Percentiles rank a stretch among this genome's conserved stretches.
These are phyloP conservation scores for Pilatotrama ljubarskyi DNA, from an alignment of 768 basidiomycete genomes.

Conservation along the genomic window DNA sequence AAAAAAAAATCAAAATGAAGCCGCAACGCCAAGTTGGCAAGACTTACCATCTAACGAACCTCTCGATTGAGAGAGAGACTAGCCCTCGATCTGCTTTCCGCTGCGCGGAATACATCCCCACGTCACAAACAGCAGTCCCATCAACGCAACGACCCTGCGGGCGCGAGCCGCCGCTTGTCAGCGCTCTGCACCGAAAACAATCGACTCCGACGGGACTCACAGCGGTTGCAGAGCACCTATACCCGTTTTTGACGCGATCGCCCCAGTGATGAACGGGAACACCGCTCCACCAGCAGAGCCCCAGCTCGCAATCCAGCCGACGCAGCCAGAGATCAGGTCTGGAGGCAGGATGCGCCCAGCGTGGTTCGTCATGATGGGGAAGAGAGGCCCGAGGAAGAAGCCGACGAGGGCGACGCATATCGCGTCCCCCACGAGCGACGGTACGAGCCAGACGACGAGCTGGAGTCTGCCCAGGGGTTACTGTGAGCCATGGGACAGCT, in stretches of 20 bases:
- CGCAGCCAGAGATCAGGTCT: conserved; percentile 41
- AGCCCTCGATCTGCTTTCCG: conserved; percentile 8
- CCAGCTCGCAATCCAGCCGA: conserved; percentile 55
- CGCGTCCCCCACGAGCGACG: conserved; percentile 51
- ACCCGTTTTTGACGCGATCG: conserved; percentile 42
- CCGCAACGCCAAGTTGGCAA: too few species aligned
- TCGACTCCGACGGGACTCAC: conserved; percentile 33
- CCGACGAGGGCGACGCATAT: conserved; percentile 57
- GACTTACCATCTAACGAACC: too few species aligned
- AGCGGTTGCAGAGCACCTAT: conserved; percentile 48
- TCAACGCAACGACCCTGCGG: conserved; percentile 24
- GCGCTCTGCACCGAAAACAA: not conserved
- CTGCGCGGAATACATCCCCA: conserved; percentile 21
- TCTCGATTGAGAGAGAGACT: too few species aligned
- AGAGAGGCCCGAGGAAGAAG: conserved; percentile 49
- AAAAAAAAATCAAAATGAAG: too few species aligned
- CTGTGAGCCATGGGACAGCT: not conserved
- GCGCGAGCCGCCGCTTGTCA: not conserved
- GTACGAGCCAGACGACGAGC: conserved; percentile 58
- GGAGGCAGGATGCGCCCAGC: conserved; percentile 43
- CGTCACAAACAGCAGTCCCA: conserved; percentile 14
- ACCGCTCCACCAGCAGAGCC: conserved; percentile 52
- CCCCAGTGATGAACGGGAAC: conserved; percentile 53
- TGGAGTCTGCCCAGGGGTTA: conserved; percentile 44
- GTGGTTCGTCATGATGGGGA: conserved; percentile 44